phyloP scores from a whole-genome alignment of 2,329 filamentous ascomycete species.

The Colletotrichum noveboracense region DNA sequence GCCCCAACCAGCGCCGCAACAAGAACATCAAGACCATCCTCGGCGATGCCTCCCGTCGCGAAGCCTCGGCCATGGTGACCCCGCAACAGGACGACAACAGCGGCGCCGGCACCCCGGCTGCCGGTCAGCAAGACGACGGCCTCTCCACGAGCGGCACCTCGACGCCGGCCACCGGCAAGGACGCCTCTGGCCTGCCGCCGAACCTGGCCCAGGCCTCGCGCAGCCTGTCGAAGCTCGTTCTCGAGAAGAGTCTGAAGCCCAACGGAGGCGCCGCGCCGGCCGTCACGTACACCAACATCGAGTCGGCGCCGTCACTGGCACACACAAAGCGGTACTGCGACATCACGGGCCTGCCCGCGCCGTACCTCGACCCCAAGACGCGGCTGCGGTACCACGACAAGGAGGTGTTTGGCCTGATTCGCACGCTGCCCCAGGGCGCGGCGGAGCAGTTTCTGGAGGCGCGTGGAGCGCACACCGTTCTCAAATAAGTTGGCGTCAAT shows the following conservation, averaged over 20 bases:
- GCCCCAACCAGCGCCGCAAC: conserved; percentile 92
- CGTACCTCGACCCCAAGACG: conserved; percentile 95
- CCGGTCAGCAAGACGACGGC: conserved; percentile 49
- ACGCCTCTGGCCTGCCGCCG: conserved; percentile 47
- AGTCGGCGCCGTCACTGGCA: conserved; percentile 87
- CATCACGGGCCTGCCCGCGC: conserved; percentile 88
- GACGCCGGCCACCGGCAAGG: conserved; percentile 54
- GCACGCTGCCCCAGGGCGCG: conserved; percentile 79
- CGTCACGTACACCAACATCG: conserved; percentile 95
- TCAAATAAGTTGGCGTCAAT: conserved; percentile 68
- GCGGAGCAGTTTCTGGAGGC: conserved; percentile 90
- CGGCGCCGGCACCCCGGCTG: conserved; percentile 70
- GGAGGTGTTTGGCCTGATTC: conserved; percentile 87
- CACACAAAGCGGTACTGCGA: conserved; percentile 93
- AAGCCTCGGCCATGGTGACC: conserved; percentile 78
- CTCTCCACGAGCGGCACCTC: conserved; percentile 63
- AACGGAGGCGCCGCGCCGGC: conserved; percentile 61
- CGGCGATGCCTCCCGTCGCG: conserved; percentile 84
- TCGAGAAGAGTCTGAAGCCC: conserved; percentile 76
- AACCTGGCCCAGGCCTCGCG: conserved; percentile 91
- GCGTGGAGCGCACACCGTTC: conserved; percentile 87
- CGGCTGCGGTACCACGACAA: conserved; percentile 90
- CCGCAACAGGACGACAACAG: conserved; percentile 74
- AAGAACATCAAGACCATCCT: conserved; percentile 99
- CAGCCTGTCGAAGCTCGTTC: conserved; percentile 83